Base-by-base conservation (phyloP, 140 eudicot genomes). In the Senecio squalidus region DNA sequence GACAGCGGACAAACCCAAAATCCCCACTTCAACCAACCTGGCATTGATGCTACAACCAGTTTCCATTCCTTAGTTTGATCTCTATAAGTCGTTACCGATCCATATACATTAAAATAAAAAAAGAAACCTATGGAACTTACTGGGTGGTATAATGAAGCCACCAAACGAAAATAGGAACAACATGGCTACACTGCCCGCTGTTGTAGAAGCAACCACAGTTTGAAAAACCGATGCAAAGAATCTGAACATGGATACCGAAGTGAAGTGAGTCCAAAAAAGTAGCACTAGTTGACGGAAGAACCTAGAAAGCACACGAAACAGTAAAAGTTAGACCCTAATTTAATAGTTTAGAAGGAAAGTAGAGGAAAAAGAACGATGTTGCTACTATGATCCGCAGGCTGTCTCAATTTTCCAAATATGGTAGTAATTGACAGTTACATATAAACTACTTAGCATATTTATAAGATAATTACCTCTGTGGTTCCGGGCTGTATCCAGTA, bases 241-340 rank as follows among this genome's bases (percentile, higher is more conserved):
- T 24, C 84, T 81, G 76, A 76, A 82, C 85, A 79, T 69, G 22
- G 95, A 86, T 66, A 74, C 67, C 41, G 85, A 74, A 29, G 77
- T 52, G 21, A 82, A 55, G 72, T 80, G 87, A 52, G 69, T 50
- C 21, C 68, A 80, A 23, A 78, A 79, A 13, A 71, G 17, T 13
- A 82, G 34, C 25, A 80, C 34, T 46, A 74, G 46, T 62, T 82
- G 88, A 13, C 88, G 70, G 58, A 85, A 79, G 33, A 82, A 85
- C 92, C 95, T 85, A 69, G 6, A 66, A 66, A 55, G 33, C 50
- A 64, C 34, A 20, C 31, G 28, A 53, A 59, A 10, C n/a, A n/a
- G n/a, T n/a, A n/a, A n/a, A n/a, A n/a, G n/a, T n/a, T n/a, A n/a
- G n/a, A n/a, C n/a, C n/a, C n/a, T n/a, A n/a, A n/a, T n/a, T 34